Evolutionary conservation across 2,329 filamentous ascomycete species (phyloP).

Genomic region (Nannizziopsis barbatae): DNA sequence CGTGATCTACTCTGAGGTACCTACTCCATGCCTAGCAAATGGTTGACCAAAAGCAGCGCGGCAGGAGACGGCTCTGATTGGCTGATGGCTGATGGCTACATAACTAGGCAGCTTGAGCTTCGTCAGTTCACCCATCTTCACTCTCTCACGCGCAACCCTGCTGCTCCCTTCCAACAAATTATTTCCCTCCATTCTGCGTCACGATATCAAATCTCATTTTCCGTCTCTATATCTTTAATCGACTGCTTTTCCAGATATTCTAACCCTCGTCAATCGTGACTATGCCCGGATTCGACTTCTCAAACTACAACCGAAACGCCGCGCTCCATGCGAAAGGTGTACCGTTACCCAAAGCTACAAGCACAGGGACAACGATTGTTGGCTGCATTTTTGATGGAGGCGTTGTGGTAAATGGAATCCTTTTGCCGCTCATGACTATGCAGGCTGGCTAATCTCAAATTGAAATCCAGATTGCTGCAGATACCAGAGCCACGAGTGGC

Average conservation of each 20-base stretch:
- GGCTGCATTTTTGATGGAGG: constrained; percentile 94
- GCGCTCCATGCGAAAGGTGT: constrained; percentile 89
- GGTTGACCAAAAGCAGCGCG: not conserved
- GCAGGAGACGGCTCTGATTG: constrained; percentile 9
- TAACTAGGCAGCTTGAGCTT: constrained; percentile 32
- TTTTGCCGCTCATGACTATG: not conserved
- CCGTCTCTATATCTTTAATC: not conserved
- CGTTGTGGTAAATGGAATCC: constrained; percentile 60
- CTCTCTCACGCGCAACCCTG: not conserved
- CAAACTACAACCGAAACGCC: constrained; percentile 98
- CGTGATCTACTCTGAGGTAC: not conserved
- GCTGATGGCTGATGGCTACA: not conserved
- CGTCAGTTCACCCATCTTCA: constrained; percentile 27
- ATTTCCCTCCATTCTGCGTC: not conserved
- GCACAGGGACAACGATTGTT: constrained; percentile 97
- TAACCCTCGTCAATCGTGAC: constrained; percentile 19
- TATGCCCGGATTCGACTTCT: constrained; percentile 99
- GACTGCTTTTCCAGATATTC: constrained; percentile 1
- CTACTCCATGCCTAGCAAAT: too few species aligned
- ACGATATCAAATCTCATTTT: not conserved
- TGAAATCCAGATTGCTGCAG: constrained; percentile 68
- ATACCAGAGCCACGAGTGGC: constrained; percentile 92
- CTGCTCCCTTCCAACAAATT: not conserved
- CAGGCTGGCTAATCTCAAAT: constrained; percentile 19
- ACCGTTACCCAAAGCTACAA: constrained; percentile 91